Base-by-base conservation (phyloP, 1,139 yeast genomes). In the Geotrichum phurueaensis region DNA sequence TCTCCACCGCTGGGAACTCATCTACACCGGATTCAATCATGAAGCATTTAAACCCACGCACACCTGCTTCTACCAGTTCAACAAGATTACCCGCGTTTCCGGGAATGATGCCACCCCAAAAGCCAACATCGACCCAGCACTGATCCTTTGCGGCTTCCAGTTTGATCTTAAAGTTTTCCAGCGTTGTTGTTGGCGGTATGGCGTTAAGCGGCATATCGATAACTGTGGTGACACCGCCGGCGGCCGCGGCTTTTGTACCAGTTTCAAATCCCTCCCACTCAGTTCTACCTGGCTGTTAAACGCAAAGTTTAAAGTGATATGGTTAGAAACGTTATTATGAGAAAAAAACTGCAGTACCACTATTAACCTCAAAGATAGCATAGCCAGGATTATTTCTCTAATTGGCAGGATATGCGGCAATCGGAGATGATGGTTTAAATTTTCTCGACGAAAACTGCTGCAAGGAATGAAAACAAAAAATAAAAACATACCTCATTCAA, bases 261-360 rank as follows among this genome's bases (percentile, higher is more conserved):
- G 96, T 86, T 53, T 85, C 96, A 71, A 91, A 90, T 0, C 97
- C 97, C 75, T 91, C 97, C 97, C 97, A 91, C 64, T 88, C 95
- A 0, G 96, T 90, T 67, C 97, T 78, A 3, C 97, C 97, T 0
- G 97, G 97, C 73, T 33, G 29, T 18, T n/a, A 47, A 23, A 10
- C 13, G 50, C 33, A 20, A 12, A 33, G 54, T 53, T 52, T 13
- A 51, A 33, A 18, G 10, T 43, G 5, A 23, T 43, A 3, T 43
- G 27, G 45, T 39, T 39, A 39, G 45, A 15, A 39, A 39, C 12
- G n/a, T 5, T 13, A n/a, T 15, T 15, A 39, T 6, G 7, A 39
- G n/a, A 22, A 48, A 23, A 48, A 3, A 7, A 31, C n/a, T 7
- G 55, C 39, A 47, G 31, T n/a, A 29, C 29, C 43, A n/a, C 25